Evolutionary conservation across 768 basidiomycete species (phyloP), one percentile per base, ranked within the genome.

Genomic region (Tulasnella calospora): DNA sequence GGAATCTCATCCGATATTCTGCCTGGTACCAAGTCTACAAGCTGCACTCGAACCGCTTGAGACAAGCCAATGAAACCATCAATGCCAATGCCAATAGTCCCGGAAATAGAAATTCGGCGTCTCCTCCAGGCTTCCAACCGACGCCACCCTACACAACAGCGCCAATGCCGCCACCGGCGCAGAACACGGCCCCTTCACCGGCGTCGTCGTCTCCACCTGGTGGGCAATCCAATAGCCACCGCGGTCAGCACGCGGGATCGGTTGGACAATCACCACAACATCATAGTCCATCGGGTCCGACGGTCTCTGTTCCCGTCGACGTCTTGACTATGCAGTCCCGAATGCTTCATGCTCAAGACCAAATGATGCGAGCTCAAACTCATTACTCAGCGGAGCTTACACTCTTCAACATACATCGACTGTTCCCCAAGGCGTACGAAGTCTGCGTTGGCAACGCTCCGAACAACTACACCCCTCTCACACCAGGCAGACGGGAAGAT

Each of bases 131-230:
- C 15, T 78, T 51, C 77, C 77, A 78, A 30, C 69, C 69, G 17
- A 78, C 77, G 38, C 77, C 77, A 30, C 77, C 77, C 1, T 67
- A 67, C 33, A 67, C 21, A 0, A 67, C 61, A 17, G 13, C 27
- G 33, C 61, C 27, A 35, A 67, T 67, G 61, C 61, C 61, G 15
- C 77, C 77, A 9, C 77, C 77, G 44, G n/a, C 71, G 36, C 77
- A 67, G n/a, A 77, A 70, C 40, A 47, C 41, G 15, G 77, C 67
- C 17, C 77, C 77, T 40, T 78, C 77, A 30, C 77, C 77, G 15
- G 77, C 77, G 17, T 78, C 77, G n/a, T 78, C 77, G 30, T 78
- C 77, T 8, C 70, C 77, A 19, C 47, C 77, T 27, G 71, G 70
- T 8, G 69, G 69, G 38, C 77, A 78, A 61, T 33, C 47, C n/a